Evolutionary conservation across 129 eudicot species (phyloP).

Genomic region (Centella asiatica): DNA sequence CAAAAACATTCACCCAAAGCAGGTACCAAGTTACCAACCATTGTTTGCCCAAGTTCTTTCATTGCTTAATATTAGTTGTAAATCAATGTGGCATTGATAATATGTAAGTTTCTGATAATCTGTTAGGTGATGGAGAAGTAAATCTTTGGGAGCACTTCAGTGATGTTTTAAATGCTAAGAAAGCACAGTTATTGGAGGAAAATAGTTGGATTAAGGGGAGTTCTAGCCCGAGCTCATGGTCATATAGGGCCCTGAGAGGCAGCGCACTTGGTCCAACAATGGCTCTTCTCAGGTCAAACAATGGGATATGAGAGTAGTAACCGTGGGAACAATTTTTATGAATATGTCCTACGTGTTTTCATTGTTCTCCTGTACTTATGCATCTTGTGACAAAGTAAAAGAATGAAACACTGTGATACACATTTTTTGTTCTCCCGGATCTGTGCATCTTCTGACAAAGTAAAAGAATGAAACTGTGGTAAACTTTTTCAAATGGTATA

Average conservation of each 20-base stretch:
- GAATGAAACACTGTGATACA: neutral
- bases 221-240: slow-evolving; percentile 34
- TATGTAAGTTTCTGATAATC: neutral
- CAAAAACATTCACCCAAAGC: slow-evolving; percentile 23
- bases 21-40: slow-evolving; percentile 46
- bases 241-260: slow-evolving; percentile 53
- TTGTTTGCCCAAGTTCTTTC: slow-evolving; percentile 2
- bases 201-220: slow-evolving; percentile 37
- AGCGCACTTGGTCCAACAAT: slow-evolving; percentile 66
- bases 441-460: no score
- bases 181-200: slow-evolving; percentile 29
- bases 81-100: neutral
- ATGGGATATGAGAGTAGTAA: slow-evolving; percentile 21
- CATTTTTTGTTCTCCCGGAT: neutral
- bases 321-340: neutral
- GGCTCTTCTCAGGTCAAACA: slow-evolving; percentile 51
- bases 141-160: slow-evolving; percentile 52
- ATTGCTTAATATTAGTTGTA: neutral
- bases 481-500: no score
- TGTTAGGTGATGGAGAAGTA: slow-evolving; percentile 27
- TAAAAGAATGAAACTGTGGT: no score
- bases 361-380: neutral
- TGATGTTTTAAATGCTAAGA: slow-evolving; percentile 43
- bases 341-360: no score
- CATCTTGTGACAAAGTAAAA: neutral